Conservation (phyloP, 768 basidiomycete genomes). For the Lentinula raphanica region DNA sequence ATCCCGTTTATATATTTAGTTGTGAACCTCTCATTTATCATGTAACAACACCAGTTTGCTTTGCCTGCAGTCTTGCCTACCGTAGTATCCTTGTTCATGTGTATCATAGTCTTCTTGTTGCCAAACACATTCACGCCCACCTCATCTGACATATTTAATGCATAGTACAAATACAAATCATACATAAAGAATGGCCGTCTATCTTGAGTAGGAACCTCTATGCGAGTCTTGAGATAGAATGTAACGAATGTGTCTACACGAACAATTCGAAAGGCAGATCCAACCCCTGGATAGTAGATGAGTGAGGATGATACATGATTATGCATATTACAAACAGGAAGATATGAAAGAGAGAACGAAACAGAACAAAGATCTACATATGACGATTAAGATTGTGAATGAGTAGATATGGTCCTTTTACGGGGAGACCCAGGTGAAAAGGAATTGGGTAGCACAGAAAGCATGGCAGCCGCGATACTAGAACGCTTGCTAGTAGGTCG, state of each 20-base stretch:
- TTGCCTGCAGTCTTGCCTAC: not conserved
- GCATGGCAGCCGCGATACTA: constrained; percentile 56
- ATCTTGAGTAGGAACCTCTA: not conserved
- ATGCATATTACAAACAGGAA: not conserved
- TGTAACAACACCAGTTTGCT: constrained; percentile 1
- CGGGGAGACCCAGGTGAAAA: constrained; percentile 37
- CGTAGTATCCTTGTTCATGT: not conserved
- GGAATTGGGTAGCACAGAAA: constrained; percentile 57
- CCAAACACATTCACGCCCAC: not conserved
- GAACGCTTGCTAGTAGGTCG: constrained; percentile 49
- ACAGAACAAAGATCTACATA: not conserved
- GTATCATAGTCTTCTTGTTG: constrained; percentile 2
- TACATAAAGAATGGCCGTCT: not conserved
- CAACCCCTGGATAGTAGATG: not conserved
- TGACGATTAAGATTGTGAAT: constrained; percentile 16
- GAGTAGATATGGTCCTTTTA: constrained; percentile 31
- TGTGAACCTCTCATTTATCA: not conserved
- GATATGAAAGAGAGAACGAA: not conserved
- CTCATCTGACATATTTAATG: not conserved
- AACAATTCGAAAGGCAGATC: too few species aligned
- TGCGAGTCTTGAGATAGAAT: not conserved
- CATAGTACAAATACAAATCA: not conserved
- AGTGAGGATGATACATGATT: not conserved
- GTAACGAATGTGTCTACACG: not conserved
- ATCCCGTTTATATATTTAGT: constrained; percentile 7